Evolutionary conservation across 805 yeast species (phyloP).

Genomic region (Sporopachydermia lactativora): DNA sequence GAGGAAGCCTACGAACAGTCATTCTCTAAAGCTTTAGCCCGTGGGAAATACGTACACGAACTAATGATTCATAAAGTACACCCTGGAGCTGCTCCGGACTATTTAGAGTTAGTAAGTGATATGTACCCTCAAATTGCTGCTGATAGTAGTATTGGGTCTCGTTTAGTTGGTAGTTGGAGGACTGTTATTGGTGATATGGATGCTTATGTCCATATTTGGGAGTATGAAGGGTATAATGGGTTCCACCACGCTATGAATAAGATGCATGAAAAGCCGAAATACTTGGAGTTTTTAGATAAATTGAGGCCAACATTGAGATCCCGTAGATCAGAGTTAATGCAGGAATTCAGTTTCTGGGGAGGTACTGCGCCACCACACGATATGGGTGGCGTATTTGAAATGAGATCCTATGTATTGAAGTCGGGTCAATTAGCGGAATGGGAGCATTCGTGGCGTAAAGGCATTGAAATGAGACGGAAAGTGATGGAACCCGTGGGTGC

Average conservation of each 20-base stretch:
- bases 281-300: slow-evolving; percentile 15
- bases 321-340: slow-evolving; percentile 22
- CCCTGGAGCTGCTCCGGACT: slow-evolving; percentile 21
- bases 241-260: slow-evolving; percentile 23
- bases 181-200: slow-evolving; percentile 27
- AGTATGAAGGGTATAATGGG: slow-evolving; percentile 27
- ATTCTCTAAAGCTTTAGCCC: slow-evolving; percentile 20
- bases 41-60: slow-evolving; percentile 30
- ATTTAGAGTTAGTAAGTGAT: slow-evolving; percentile 19
- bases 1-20: slow-evolving; percentile 19
- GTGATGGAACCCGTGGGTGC: slow-evolving; percentile 35
- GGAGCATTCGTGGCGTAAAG: slow-evolving; percentile 28
- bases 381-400: slow-evolving; percentile 28
- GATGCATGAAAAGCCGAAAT: slow-evolving; percentile 16
- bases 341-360: slow-evolving; percentile 31
- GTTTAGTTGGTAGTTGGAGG: slow-evolving; percentile 29
- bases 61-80: slow-evolving; percentile 22
- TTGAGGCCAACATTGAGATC: slow-evolving; percentile 20
- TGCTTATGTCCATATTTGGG: slow-evolving; percentile 27
- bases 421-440: slow-evolving; percentile 28
- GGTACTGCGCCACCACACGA: slow-evolving; percentile 27
- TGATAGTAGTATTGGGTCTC: slow-evolving; percentile 18
- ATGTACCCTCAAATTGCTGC: slow-evolving; percentile 20
- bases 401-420: slow-evolving; percentile 23
- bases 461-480: slow-evolving; percentile 27